Evolutionary conservation across 257 asterid species (phyloP), one percentile per base, ranked within the genome.

Genomic region (Solanum pinnatisectum): DNA sequence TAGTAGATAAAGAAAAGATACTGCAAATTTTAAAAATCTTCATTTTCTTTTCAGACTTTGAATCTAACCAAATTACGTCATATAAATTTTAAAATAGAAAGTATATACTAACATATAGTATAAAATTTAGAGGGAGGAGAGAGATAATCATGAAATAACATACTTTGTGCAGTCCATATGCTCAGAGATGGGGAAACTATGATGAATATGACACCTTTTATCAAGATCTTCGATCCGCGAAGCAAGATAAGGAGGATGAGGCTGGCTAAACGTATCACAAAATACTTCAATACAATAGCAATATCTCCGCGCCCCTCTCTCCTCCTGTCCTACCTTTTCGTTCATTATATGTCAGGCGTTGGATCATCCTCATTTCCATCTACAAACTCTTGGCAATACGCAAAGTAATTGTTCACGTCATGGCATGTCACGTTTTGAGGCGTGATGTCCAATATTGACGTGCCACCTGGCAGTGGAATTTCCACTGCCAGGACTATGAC

Each of bases 121-220:
- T 11, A 40, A n/a, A 78, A 40, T 4, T 78, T 23, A n/a, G 14
- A 14, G 14, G 37, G 4, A 39, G 14, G 37, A 42, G n/a, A 23
- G 22, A 77, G 27, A 33, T n/a, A 56, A 25, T 67, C 20, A 10
- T n/a, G 8, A 42, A 42, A n/a, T 79, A 27, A n/a, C 23, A 12
- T 79, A 81, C 85, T 42, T 82, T 8, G 76, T 65, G 44, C 90
- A 81, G 7, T 89, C 85, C 89, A 86, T 86, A 20, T 52, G 84
- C 65, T 89, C 87, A 10, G 90, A 89, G 35, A 89, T 89, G 30
- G 87, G 87, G 6, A 89, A 86, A 67, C 84, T 86, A 18, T 76
- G 89, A 39, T 89, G 87, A 78, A 89, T 52, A 11, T 86, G 4
- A 16, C 89, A 89, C 12, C 9, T 32, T 30, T 5, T 14, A 42